These are phyloP conservation scores for Scedosporium aurantiacum DNA, from an alignment of 2,329 filamentous ascomycete genomes.

Conservation along the genomic window DNA sequence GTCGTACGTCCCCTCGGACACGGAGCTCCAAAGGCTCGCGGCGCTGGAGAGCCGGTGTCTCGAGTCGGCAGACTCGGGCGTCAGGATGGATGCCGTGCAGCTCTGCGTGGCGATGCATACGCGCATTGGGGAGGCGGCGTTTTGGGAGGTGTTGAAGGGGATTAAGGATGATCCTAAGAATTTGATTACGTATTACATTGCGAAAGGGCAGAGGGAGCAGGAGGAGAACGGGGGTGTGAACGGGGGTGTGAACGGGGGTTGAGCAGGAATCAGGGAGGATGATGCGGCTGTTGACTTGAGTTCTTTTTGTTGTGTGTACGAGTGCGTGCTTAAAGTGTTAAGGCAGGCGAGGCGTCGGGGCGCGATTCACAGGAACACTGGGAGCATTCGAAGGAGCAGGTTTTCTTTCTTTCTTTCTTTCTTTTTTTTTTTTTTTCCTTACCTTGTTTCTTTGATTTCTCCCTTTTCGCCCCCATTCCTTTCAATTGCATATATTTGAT, in stretches of 20 bases:
- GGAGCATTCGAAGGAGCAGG: neutral
- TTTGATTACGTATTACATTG: constrained; percentile 71
- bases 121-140: constrained; percentile 45
- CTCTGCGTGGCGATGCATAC: constrained; percentile 64
- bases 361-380: neutral
- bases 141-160: constrained; percentile 57
- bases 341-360: neutral
- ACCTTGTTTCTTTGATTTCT: neutral
- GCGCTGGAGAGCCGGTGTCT: constrained; percentile 44
- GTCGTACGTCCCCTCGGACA: constrained; percentile 37
- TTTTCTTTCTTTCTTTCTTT: neutral
- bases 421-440: neutral
- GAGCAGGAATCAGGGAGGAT: too few relatives aligned
- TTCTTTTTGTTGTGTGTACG: neutral
- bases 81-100: constrained; percentile 66
- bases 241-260: neutral
- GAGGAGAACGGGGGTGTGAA: too few relatives aligned
- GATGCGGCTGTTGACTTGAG: too few relatives aligned
- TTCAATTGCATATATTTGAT: too few relatives aligned
- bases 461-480: neutral
- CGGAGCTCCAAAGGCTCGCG: constrained; percentile 40
- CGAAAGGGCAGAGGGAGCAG: constrained; percentile 52
- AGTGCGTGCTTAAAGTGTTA: neutral
- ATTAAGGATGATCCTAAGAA: constrained; percentile 65
- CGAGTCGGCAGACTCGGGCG: constrained; percentile 49